Conservation (phyloP, 495 filamentous ascomycete species). For the Penicillium turbatum region DNA sequence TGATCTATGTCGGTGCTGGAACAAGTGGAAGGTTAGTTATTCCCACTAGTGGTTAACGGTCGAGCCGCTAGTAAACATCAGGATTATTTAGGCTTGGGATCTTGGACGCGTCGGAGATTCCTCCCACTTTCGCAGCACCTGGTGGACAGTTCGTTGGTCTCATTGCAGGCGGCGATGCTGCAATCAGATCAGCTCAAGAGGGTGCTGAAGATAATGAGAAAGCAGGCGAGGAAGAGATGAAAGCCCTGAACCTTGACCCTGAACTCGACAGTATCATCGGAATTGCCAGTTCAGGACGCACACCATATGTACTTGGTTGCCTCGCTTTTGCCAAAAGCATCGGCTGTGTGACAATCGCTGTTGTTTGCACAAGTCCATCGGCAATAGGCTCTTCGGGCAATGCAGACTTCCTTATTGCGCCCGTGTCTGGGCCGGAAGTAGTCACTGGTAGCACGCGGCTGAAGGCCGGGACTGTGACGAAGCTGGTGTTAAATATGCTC, state of each 20-base stretch:
- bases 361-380: conserved; percentile 33
- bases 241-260: conserved; percentile 22
- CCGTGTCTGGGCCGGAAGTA: conserved; percentile 34
- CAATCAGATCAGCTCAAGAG: conserved; percentile 38
- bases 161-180: conserved; percentile 38
- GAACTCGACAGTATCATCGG: conserved; percentile 35
- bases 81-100: conserved; percentile 35
- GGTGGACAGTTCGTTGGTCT: conserved; percentile 32
- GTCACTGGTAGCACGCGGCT: conserved; percentile 40
- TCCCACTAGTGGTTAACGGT: neutral
- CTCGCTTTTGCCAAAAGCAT: conserved; percentile 30
- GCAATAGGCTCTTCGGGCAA: conserved; percentile 24
- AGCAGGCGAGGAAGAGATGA: conserved; percentile 25
- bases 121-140: conserved; percentile 37
- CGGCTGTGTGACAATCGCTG: conserved; percentile 33
- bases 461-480: conserved; percentile 38
- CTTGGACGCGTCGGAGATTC: conserved; percentile 39
- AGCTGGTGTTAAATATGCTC: conserved; percentile 39
- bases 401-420: conserved; percentile 31
- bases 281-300: conserved; percentile 40
- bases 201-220: conserved; percentile 35
- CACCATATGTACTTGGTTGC: conserved; percentile 38
- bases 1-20: conserved; percentile 40
- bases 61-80: neutral
- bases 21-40: conserved; percentile 36